Evolutionary conservation across 805 yeast species (phyloP).

Genomic region (Vanderwaltozyma verrucispora): DNA sequence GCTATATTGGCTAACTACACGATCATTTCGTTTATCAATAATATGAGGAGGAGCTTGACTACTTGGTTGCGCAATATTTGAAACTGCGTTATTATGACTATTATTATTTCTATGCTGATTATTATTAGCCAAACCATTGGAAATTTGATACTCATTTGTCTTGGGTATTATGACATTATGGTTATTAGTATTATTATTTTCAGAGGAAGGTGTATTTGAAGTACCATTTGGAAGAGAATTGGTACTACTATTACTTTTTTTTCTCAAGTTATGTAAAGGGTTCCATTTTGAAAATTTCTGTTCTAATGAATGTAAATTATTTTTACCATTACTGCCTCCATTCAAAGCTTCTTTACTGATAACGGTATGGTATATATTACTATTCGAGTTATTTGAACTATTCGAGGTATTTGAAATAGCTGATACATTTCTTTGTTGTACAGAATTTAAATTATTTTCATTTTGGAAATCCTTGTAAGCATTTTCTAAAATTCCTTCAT

Average conservation of each 20-base stretch:
- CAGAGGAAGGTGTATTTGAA: not conserved
- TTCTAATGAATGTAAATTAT: conserved; percentile 15
- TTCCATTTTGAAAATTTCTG: conserved; percentile 26
- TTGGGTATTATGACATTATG: too few species aligned
- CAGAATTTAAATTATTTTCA: not conserved
- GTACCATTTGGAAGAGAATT: not conserved
- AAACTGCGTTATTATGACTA: too few species aligned
- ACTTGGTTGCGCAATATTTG: too few species aligned
- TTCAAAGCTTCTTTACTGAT: conserved; percentile 16
- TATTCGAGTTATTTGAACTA: not conserved
- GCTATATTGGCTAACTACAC: conserved; percentile 8
- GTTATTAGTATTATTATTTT: not conserved
- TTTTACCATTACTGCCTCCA: conserved; percentile 7
- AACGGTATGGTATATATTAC: conserved; percentile 18
- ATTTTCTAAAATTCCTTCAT: not conserved
- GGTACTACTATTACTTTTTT: conserved; percentile 16
- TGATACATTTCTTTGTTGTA: conserved; percentile 6
- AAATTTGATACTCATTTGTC: too few species aligned
- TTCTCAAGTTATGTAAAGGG: conserved; percentile 19
- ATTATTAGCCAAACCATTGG: too few species aligned
- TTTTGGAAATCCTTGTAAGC: too few species aligned
- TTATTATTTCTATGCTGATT: too few species aligned
- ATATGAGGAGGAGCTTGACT: too few species aligned
- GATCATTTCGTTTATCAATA: not conserved
- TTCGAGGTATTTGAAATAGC: conserved; percentile 2